Evolutionary conservation across 176 grass and related monocot species (phyloP).

Genomic region (Oryza glumipatula): DNA sequence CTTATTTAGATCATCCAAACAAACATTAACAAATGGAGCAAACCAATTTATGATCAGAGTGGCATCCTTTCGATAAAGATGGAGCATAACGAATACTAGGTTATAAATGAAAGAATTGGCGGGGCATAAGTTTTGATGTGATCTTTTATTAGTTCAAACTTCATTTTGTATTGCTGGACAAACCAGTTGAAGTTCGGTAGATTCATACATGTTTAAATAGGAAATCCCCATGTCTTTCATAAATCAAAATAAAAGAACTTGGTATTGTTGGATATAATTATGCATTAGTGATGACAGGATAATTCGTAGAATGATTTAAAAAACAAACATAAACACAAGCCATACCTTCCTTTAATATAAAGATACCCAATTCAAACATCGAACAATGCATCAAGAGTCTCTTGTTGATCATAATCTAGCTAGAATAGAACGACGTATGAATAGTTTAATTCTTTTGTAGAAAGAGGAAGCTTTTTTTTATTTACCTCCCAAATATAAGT

Average conservation of each 20-base stretch:
- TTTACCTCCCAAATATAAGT: constrained; percentile 48
- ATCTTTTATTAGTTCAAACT: too few species aligned
- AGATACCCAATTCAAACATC: neutral
- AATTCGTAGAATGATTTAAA: neutral
- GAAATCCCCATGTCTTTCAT: neutral
- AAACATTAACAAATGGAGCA: too few species aligned
- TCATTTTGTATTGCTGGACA: neutral
- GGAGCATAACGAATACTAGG: neutral
- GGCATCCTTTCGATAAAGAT: too few species aligned
- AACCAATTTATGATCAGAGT: too few species aligned
- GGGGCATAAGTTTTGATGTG: too few species aligned
- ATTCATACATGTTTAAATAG: neutral
- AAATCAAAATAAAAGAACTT: neutral
- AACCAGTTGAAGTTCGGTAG: neutral
- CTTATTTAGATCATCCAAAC: too few species aligned
- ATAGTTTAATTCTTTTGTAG: neutral
- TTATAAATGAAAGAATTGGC: neutral
- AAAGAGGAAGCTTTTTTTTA: neutral
- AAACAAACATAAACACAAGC: neutral
- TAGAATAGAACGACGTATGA: neutral
- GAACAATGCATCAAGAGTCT: neutral
- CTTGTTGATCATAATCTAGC: neutral
- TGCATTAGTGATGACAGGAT: neutral
- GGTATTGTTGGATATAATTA: neutral
- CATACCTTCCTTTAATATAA: neutral